phyloP scores from a whole-genome alignment of 1,139 yeast species.

The Candida dubliniensis region DNA sequence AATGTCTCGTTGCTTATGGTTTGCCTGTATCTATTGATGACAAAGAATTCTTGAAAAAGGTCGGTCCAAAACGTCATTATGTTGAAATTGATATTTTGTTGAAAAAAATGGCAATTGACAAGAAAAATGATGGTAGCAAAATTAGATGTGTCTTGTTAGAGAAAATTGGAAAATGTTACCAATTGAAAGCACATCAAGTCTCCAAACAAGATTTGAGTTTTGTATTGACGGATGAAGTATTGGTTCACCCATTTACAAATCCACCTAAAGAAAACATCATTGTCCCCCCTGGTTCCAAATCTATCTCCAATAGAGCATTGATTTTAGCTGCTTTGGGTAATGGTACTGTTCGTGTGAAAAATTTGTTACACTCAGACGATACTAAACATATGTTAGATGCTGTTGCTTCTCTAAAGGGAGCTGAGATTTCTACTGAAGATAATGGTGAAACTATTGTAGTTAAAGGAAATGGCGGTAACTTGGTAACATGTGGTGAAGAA shows the following conservation, averaged over 20 bases:
- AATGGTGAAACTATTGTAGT: slow-evolving; percentile 88
- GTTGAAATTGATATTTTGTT: slow-evolving; percentile 74
- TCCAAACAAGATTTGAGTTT: slow-evolving; percentile 78
- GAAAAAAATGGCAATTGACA: slow-evolving; percentile 90
- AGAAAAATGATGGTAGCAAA: slow-evolving; percentile 90
- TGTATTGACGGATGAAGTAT: slow-evolving; percentile 79
- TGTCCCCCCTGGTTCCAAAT: slow-evolving; percentile 95
- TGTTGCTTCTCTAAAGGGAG: slow-evolving; percentile 75
- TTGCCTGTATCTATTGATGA: slow-evolving; percentile 82
- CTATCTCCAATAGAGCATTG: slow-evolving; percentile 93
- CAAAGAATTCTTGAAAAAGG: slow-evolving; percentile 58
- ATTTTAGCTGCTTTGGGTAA: slow-evolving; percentile 88
- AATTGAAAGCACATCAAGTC: slow-evolving; percentile 83
- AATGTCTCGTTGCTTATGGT: slow-evolving; percentile 81
- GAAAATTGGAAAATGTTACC: slow-evolving; percentile 84
- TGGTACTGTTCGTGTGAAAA: slow-evolving; percentile 80
- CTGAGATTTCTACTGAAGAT: slow-evolving; percentile 75
- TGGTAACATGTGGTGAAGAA: slow-evolving; percentile 58
- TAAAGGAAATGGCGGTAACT: slow-evolving; percentile 81
- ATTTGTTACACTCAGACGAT: slow-evolving; percentile 91
- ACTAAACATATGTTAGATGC: slow-evolving; percentile 95
- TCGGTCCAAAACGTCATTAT: slow-evolving; percentile 59
- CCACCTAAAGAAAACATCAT: slow-evolving; percentile 49
- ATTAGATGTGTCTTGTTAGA: slow-evolving; percentile 85
- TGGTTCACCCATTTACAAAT: slow-evolving; percentile 56